Base-by-base conservation (phyloP, 2,329 filamentous ascomycete species). In the Eutypa lata region DNA sequence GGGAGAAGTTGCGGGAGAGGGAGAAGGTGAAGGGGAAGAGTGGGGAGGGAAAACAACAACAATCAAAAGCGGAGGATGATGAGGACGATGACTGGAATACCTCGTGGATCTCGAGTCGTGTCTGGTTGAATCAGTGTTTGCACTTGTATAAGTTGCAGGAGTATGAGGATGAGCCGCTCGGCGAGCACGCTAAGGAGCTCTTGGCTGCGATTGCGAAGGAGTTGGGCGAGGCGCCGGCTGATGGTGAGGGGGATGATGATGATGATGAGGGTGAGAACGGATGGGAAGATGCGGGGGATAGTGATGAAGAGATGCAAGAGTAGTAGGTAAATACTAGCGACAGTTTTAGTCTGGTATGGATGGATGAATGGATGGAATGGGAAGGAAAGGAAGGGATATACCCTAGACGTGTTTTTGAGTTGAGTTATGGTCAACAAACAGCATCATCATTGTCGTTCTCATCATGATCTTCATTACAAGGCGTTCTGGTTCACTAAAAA, bases 101-200 rank as follows among this genome's bases (percentile, higher is more conserved):
- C 1, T 80, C 84, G 5, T 85, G 91, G 79, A 83, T 83, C 52
- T 87, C 89, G 16, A 89, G 91, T 63, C 82, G 90, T 51, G 85
- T 89, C 65, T 96, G 92, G 90, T 77, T 97, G 46, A 85, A 83
- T 53, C 89, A 89, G 64, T 90, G 90, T 65, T 76, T 95, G 58
- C 86, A 86, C 66, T 79, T 96, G n/a, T 97, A 90, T 69, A 75
- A 83, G 38, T 67, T 82, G 62, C 81, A 94, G 62, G 86, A 93
- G 49, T 97, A 97, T 68, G 92, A 95, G 68, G 90, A 95, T 61
- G 88, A 91, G 55, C 78, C 88, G 58, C 75, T 95, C 24, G 84
- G 85, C 49, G 84, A 89, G 54, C 90, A 95, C 67, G 86, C 89
- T 0, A 75, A 80, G 54, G 89, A 94, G 73, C 76, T 95, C 44